Conservation (phyloP, 139 green algal genomes). For the Desmodesmus armatus region DNA sequence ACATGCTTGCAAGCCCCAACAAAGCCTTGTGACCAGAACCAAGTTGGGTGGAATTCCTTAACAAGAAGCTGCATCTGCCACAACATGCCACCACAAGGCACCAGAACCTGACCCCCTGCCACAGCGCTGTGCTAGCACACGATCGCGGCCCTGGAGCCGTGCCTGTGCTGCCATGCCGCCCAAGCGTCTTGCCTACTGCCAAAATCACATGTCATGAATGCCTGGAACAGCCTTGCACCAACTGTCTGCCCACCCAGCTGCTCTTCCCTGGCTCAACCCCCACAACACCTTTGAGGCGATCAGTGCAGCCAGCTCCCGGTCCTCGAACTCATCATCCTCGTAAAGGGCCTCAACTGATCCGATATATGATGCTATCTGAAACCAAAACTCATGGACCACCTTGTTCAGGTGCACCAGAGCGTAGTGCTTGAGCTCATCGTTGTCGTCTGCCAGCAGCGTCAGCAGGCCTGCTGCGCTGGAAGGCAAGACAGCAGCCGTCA, state of each 20-base stretch:
- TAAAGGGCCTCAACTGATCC: constrained; percentile 91
- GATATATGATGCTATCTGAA: constrained; percentile 91
- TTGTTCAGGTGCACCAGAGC: constrained; percentile 83
- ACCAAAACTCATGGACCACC: constrained; percentile 86
- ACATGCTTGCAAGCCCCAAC: too few species aligned
- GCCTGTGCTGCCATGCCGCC: too few species aligned
- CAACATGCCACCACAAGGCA: too few species aligned
- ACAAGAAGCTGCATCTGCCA: too few species aligned
- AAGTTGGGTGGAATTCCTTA: too few species aligned
- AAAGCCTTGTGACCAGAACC: too few species aligned
- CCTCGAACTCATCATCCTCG: constrained; percentile 95
- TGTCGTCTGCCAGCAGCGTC: constrained; percentile 90
- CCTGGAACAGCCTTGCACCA: not conserved
- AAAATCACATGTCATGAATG: too few species aligned
- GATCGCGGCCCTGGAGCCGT: too few species aligned
- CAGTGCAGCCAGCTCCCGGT: constrained; percentile 93
- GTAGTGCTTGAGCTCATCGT: constrained; percentile 82
- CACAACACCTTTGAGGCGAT: constrained; percentile 95
- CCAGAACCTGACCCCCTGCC: too few species aligned
- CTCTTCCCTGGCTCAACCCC: not conserved
- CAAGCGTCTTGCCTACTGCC: too few species aligned
- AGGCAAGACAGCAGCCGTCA: constrained; percentile 36
- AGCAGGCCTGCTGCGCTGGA: constrained; percentile 83
- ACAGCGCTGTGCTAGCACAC: too few species aligned
- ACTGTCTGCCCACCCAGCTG: not conserved